Evolutionary conservation across 1,284 basidiomycete genomes (phyloP), one percentile per base, ranked within the genome.

Genomic region (Sanghuangporus weigelae): DNA sequence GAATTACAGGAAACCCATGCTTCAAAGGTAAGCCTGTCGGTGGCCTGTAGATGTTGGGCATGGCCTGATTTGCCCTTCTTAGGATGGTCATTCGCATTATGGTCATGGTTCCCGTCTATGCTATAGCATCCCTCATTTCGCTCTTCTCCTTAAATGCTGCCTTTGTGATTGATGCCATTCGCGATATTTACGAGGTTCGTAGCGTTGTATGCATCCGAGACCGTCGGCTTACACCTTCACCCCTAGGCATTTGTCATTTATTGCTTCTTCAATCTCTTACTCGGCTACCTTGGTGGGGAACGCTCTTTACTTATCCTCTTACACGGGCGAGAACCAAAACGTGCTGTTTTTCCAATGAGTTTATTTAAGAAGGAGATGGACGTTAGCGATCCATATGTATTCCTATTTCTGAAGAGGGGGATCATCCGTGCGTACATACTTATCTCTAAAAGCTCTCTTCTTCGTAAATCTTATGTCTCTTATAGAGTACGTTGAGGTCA

Each of bases 401-500:
- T 98, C 72, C 80, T 99, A 1, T 95, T 93, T 68, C 81, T 99
- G 53, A 98, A 98, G 74, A 84, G 96, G 21, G 96, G 96, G 5
- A 95, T 98, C 35, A 78, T 98, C 54, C 96, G 95, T 97, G 69
- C 69, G 88, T 85, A 60, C 38, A 21, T 56, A 60, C 38, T 19
- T 56, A 14, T 42, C 6, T 35, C 36, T 38, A n/a, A 11, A 38
- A n/a, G 26, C 7, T 10, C 31, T 16, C 31, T 11, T 54, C 11
- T 36, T 31, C 35, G 14, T 56, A 19, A 14, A 16, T 48, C 39
- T 54, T 38, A 49, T n/a, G 26, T 38, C 2, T 12, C 21, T 16
- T n/a, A 60, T 48, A 96, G 94, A 99, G 81, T 99, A 99, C 73
- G 96, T 98, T 2, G 95, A 98, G 75, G 81, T 99, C 65, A 99